These are phyloP conservation scores for Cubamyces lactineus DNA, from an alignment of 768 basidiomycete genomes.

Conservation along the genomic window DNA sequence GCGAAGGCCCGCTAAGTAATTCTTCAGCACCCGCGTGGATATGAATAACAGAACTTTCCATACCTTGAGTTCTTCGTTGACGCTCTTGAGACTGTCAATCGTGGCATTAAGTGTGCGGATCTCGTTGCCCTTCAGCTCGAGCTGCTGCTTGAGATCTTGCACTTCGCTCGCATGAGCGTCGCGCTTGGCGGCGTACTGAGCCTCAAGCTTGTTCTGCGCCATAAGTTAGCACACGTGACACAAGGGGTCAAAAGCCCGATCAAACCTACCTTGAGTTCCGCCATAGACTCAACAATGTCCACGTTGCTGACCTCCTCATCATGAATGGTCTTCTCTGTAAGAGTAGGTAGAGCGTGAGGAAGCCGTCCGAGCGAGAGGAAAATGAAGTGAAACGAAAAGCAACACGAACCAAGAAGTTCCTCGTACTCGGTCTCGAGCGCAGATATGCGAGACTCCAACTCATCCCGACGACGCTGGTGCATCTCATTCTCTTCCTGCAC, in stretches of 20 bases:
- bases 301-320: slow-evolving; percentile 87
- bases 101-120: slow-evolving; percentile 81
- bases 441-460: slow-evolving; percentile 80
- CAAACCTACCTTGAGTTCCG: slow-evolving; percentile 80
- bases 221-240: slow-evolving; percentile 17
- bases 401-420: slow-evolving; percentile 90
- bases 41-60: background rate
- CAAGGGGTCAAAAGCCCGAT: slow-evolving; percentile 26
- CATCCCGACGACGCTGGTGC: slow-evolving; percentile 78
- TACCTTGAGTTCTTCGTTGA: slow-evolving; percentile 98
- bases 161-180: slow-evolving; percentile 88
- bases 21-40: slow-evolving; percentile 19
- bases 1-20: slow-evolving; percentile 88
- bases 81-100: slow-evolving; percentile 91
- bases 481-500: slow-evolving; percentile 93
- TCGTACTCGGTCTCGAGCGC: slow-evolving; percentile 94
- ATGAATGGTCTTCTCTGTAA: slow-evolving; percentile 85
- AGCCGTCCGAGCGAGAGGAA: background rate
- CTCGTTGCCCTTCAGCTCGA: slow-evolving; percentile 84
- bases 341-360: background rate
- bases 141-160: slow-evolving; percentile 83
- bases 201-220: slow-evolving; percentile 85
- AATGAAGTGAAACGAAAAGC: slow-evolving; percentile 11
- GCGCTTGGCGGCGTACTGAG: slow-evolving; percentile 90
- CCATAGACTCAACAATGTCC: slow-evolving; percentile 81